A percentile compares a stretch with the other conserved stretches of the same genome.
These are phyloP conservation scores for Glaciozyma martinii DNA, from an alignment of 768 basidiomycete species.

Conservation along the genomic window DNA sequence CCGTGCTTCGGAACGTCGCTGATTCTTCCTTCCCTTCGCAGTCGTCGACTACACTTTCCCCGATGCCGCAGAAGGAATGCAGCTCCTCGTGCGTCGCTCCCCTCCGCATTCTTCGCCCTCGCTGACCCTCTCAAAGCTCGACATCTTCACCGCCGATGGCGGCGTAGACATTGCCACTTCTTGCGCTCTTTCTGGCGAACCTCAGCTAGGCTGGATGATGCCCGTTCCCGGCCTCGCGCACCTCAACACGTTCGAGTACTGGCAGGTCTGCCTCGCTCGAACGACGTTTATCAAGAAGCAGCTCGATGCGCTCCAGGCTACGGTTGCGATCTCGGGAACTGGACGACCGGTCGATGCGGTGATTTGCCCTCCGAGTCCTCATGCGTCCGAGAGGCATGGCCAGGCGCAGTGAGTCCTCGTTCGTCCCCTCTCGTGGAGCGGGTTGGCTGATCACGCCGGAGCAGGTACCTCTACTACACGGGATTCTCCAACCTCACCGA, in stretches of 20 bases:
- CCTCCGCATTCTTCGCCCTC: background rate
- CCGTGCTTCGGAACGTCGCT: background rate
- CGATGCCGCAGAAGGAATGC: conserved; percentile 48
- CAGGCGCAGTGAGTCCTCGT: conserved; percentile 1
- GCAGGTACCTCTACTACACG: conserved; percentile 47
- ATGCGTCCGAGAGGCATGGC: conserved; percentile 12
- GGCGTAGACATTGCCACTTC: conserved; percentile 42
- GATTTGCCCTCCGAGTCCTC: conserved; percentile 47
- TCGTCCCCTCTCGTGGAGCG: background rate
- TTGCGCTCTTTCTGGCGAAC: conserved; percentile 46
- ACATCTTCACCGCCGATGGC: conserved; percentile 39
- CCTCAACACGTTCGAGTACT: conserved; percentile 54
- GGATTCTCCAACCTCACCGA: conserved; percentile 62
- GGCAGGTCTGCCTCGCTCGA: conserved; percentile 45
- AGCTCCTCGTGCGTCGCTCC: conserved; percentile 40
- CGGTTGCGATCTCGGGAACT: conserved; percentile 50
- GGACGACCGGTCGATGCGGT: conserved; percentile 69
- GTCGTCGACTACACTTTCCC: conserved; percentile 63
- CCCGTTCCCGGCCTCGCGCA: conserved; percentile 24
- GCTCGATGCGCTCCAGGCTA: conserved; percentile 56
- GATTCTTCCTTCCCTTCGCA: conserved; percentile 32
- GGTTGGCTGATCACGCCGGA: background rate
- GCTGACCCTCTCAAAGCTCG: background rate
- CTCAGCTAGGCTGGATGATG: conserved; percentile 48
- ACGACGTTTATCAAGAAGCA: conserved; percentile 49